Evolutionary conservation across 345 rosid genomes (phyloP).

Genomic region (Toxicodendron radicans): DNA sequence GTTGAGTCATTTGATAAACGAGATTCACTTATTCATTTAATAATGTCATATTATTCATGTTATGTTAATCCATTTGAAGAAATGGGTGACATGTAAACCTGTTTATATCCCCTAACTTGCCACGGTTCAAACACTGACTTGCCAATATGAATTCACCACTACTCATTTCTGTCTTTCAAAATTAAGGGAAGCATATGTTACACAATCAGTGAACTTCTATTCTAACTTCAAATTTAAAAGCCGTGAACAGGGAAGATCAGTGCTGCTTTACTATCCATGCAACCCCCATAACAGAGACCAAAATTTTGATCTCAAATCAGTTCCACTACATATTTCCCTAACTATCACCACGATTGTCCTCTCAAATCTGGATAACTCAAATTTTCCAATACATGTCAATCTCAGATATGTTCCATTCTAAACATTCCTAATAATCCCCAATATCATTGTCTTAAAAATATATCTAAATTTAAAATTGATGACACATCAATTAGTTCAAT

Average conservation of each 20-base stretch:
- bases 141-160: not conserved
- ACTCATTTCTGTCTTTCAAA: not conserved
- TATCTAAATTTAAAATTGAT: not conserved
- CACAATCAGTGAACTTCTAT: not conserved
- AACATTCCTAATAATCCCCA: not conserved
- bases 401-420: not conserved
- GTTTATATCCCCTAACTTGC: not conserved
- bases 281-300: not conserved
- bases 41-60: not conserved
- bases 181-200: not conserved
- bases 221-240: not conserved
- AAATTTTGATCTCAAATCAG: not conserved
- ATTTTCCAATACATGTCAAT: not conserved
- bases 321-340: not conserved
- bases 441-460: not conserved
- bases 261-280: not conserved
- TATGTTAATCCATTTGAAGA: no score
- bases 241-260: not conserved
- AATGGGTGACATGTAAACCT: not conserved
- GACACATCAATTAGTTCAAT: not conserved
- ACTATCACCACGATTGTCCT: not conserved
- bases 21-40: not conserved
- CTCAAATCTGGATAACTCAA: not conserved
- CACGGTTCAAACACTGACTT: not conserved
- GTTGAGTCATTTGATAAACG: not conserved